Evolutionary conservation across 75 land plant genomes (phyloP), one percentile per base, ranked within the genome.

Genomic region (Sequoiadendron giganteum): DNA sequence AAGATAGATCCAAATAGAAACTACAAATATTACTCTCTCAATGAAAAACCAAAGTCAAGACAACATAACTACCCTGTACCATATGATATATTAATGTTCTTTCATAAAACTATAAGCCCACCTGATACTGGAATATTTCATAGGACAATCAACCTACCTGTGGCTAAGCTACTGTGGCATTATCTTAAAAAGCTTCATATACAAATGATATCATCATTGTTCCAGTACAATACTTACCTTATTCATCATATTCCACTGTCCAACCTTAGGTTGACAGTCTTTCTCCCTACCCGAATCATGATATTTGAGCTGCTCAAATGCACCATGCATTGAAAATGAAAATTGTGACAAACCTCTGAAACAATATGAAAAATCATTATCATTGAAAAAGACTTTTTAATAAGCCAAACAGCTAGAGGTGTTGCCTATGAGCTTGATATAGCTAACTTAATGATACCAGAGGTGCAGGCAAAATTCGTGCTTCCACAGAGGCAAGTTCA

Each of bases 231-330:
- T 25, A 36, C 16, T 5, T 91, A 97, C 99, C 94, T 96, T 97
- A 84, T 96, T 94, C 95, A 97, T 93, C 99, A 97, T 97, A 73
- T 97, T 97, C 99, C 99, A 97, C 82, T 96, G 96, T 13, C 99
- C 99, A 91, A 96, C 96, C 86, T 94, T 92, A 32, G 99, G 99
- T 34, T 92, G 91, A 88, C 99, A 97, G 87, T 95, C 93, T 88
- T 90, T 97, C 72, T 95, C 97, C 83, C 91, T 93, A 9, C 99
- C 98, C 6, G 97, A 92, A 43, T 97, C 99, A 91, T 97, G 99
- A 81, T 97, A 97, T 86, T 95, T 97, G 18, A 97, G 95, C 99
- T 97, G 93, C 88, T 89, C 2, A 80, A 82, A 42, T 36, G 19
- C 76, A 86, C 70, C 40, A 80, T 80, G 25, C 16, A 25, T 25